Evolutionary conservation across 2,329 filamentous ascomycete genomes (phyloP).

Genomic region (Penicillium sp.): DNA sequence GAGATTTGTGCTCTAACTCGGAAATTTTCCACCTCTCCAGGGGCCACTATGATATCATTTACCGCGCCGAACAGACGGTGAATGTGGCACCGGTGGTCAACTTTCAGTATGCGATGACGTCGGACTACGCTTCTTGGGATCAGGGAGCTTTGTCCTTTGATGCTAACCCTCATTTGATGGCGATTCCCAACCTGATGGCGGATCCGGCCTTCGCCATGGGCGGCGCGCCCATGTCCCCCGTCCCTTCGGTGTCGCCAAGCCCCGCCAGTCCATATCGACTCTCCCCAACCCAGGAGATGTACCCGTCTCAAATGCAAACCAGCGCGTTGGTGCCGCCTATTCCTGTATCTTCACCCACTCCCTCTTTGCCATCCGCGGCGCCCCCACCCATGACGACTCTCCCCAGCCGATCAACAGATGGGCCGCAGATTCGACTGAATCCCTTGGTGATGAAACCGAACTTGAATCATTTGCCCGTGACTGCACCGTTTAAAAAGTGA

Average conservation of each 20-base stretch:
- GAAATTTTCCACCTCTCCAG: slow-evolving; percentile 29
- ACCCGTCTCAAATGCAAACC: slow-evolving; percentile 26
- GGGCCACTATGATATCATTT: slow-evolving; percentile 92
- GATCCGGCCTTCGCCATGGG: slow-evolving; percentile 29
- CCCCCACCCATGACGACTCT: slow-evolving; percentile 31
- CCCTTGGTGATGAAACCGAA: slow-evolving; percentile 38
- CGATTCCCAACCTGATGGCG: slow-evolving; percentile 36
- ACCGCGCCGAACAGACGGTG: slow-evolving; percentile 52
- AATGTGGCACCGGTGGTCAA: slow-evolving; percentile 38
- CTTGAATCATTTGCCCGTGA: slow-evolving; percentile 36
- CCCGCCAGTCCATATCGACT: slow-evolving; percentile 27
- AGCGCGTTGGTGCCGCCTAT: slow-evolving; percentile 18
- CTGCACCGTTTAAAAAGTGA: slow-evolving; percentile 40
- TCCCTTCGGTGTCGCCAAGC: slow-evolving; percentile 24
- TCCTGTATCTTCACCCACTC: slow-evolving; percentile 25
- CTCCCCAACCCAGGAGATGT: slow-evolving; percentile 31
- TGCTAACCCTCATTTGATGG: slow-evolving; percentile 36
- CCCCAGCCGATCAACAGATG: slow-evolving; percentile 30
- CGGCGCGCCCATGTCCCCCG: slow-evolving; percentile 20
- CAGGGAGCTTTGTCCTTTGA: slow-evolving; percentile 35
- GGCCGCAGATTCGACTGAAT: slow-evolving; percentile 39
- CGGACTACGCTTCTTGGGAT: slow-evolving; percentile 35
- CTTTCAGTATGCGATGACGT: slow-evolving; percentile 37
- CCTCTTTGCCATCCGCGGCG: slow-evolving; percentile 23
- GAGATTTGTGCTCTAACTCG: not conserved